A percentile compares a stretch with the other conserved stretches of the same genome.
Conservation (phyloP, 2,329 filamentous ascomycete species). For the Keithomyces neogunnii region DNA sequence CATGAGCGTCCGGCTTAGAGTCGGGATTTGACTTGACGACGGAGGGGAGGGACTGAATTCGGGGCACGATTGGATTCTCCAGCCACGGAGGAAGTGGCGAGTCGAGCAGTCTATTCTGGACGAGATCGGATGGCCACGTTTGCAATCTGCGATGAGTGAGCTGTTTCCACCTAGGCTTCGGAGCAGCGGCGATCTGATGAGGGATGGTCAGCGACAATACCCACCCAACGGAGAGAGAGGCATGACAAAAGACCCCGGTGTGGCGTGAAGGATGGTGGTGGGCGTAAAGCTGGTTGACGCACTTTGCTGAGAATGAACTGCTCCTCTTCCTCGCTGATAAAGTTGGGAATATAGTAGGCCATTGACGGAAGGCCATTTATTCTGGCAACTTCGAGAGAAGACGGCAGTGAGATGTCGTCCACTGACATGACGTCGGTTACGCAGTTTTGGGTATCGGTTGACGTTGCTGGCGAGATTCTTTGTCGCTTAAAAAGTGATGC, state of each 20-base stretch:
- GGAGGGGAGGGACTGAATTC: slow-evolving; percentile 42
- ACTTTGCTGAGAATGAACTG: slow-evolving; percentile 62
- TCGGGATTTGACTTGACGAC: slow-evolving; percentile 3
- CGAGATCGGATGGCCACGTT: slow-evolving; percentile 79
- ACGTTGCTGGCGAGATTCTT: too few species aligned
- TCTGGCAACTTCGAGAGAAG: slow-evolving; percentile 39
- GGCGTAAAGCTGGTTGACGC: slow-evolving; percentile 17
- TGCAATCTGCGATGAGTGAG: slow-evolving; percentile 86
- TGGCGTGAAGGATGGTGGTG: slow-evolving; percentile 29
- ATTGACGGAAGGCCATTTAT: slow-evolving; percentile 50
- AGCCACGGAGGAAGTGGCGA: slow-evolving; percentile 71
- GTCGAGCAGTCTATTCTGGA: slow-evolving; percentile 67
- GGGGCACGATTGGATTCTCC: slow-evolving; percentile 56
- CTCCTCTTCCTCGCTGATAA: slow-evolving; percentile 73
- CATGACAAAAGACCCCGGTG: not conserved
- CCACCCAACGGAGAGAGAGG: not conserved
- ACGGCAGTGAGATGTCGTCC: slow-evolving; percentile 27
- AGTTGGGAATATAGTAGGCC: slow-evolving; percentile 81
- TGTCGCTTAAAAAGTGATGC: too few species aligned
- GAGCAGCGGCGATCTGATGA: slow-evolving; percentile 50
- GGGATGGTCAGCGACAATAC: slow-evolving; percentile 1
- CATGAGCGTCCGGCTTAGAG: not conserved
- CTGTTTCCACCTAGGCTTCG: slow-evolving; percentile 74
- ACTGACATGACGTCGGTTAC: slow-evolving; percentile 1
- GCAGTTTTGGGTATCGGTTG: too few species aligned